phyloP scores from a whole-genome alignment of 2,329 filamentous ascomycete genomes.

The Cyphellophora europaea region DNA sequence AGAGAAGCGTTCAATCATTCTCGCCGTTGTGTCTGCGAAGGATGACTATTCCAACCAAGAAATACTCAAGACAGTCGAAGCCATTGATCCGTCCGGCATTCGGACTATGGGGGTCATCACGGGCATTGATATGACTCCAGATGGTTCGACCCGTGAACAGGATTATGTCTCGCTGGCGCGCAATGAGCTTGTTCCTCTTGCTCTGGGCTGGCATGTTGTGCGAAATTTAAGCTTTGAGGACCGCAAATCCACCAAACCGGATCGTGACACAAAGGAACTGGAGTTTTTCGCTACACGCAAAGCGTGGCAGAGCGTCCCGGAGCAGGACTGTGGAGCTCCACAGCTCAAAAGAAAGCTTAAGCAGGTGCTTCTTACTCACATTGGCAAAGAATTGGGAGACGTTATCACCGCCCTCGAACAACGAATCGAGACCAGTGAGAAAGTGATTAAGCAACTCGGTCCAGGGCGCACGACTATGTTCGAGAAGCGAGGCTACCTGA shows the following conservation, averaged over 20 bases:
- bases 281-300: constrained; percentile 99
- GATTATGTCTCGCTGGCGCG: constrained; percentile 98
- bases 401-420: too few relatives aligned
- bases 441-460: too few relatives aligned
- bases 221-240: constrained; percentile 99
- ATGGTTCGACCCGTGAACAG: constrained; percentile 60
- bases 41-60: constrained; percentile 98
- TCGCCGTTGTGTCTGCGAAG: constrained; percentile 94
- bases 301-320: constrained; percentile 93
- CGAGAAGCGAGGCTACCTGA: too few relatives aligned
- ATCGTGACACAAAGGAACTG: constrained; percentile 96
- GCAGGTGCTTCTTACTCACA: constrained; percentile 99
- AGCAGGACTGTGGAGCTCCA: constrained; percentile 91
- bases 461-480: too few relatives aligned
- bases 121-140: constrained; percentile 96
- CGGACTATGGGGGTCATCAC: constrained; percentile 95
- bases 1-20: constrained; percentile 95
- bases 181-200: constrained; percentile 88
- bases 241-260: constrained; percentile 89
- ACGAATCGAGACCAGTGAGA: too few relatives aligned
- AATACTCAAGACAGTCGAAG: constrained; percentile 86
- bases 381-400: constrained; percentile 97
- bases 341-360: constrained; percentile 96
- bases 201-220: constrained; percentile 91
- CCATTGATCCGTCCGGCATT: constrained; percentile 90